Evolutionary conservation across 2,329 filamentous ascomycete genomes (phyloP).

Genomic region (Phaeosphaeriaceae sp.): DNA sequence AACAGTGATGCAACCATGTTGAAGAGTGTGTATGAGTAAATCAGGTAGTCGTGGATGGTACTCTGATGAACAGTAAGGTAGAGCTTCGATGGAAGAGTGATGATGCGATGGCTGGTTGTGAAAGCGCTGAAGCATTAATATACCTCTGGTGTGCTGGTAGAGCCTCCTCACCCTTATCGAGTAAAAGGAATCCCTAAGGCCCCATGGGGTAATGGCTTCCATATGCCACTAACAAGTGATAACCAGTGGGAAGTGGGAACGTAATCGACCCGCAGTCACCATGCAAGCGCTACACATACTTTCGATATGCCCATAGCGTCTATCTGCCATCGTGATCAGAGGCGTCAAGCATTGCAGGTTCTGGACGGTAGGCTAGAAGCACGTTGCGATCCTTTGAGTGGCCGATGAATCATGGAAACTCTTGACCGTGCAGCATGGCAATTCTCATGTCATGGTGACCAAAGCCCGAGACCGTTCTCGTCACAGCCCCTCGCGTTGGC

Average conservation of each 20-base stretch:
- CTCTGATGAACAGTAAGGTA: not conserved
- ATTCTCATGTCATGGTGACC: conserved; percentile 30
- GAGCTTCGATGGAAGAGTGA: not conserved
- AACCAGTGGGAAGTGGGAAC: conserved; percentile 31
- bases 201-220: conserved; percentile 40
- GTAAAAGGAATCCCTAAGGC: conserved; percentile 28
- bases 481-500: conserved; percentile 34
- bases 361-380: conserved; percentile 14
- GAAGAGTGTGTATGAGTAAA: not conserved
- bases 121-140: conserved; percentile 27
- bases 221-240: conserved; percentile 23
- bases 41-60: not conserved
- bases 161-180: conserved; percentile 35
- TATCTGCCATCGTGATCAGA: conserved; percentile 37
- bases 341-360: conserved; percentile 11
- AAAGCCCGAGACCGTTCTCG: conserved; percentile 29
- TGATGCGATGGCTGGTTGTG: conserved; percentile 4
- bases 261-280: conserved; percentile 32
- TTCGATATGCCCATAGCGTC: conserved; percentile 11
- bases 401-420: conserved; percentile 14
- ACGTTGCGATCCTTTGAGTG: conserved; percentile 11
- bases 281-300: conserved; percentile 29
- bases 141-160: conserved; percentile 19
- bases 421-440: conserved; percentile 20
- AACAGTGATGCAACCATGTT: conserved; percentile 36